These are phyloP conservation scores for Trifolium subterraneum DNA, from an alignment of 306 rosid genomes.

Conservation along the genomic window DNA sequence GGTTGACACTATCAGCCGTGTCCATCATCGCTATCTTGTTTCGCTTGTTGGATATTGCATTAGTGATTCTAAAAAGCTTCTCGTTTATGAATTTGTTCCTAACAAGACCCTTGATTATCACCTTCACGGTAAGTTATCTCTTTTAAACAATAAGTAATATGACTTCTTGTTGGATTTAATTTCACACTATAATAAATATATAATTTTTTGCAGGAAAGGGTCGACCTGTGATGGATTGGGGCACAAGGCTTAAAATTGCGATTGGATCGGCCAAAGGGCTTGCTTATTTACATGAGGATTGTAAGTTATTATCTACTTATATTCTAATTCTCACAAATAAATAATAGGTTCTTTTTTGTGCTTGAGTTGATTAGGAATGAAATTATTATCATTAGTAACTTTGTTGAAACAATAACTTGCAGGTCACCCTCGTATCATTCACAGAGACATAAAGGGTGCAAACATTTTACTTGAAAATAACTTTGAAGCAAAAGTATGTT, in stretches of 20 bases:
- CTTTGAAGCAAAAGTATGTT: constrained; percentile 80
- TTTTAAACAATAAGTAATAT: neutral
- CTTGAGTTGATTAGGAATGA: neutral
- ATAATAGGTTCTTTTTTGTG: neutral
- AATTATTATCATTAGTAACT: neutral
- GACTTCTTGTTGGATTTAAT: neutral
- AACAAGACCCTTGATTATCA: constrained; percentile 79
- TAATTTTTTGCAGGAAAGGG: constrained; percentile 48
- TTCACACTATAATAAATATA: neutral
- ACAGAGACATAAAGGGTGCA: constrained; percentile 82
- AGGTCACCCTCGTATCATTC: constrained; percentile 98
- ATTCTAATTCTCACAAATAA: neutral
- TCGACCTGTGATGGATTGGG: constrained; percentile 71
- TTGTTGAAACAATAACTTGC: constrained; percentile 2
- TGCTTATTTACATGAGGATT: constrained; percentile 94
- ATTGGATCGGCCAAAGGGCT: constrained; percentile 91
- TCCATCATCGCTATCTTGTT: constrained; percentile 92
- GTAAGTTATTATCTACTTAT: constrained; percentile 48
- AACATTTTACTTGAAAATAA: constrained; percentile 79
- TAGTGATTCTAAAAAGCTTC: constrained; percentile 47
- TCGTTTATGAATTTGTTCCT: constrained; percentile 88
- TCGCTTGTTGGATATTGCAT: constrained; percentile 87
- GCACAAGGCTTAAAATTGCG: constrained; percentile 68
- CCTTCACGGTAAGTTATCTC: constrained; percentile 64
- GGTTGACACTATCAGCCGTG: constrained; percentile 87